Percentiles rank a stretch among this genome's conserved stretches.
Conservation (phyloP, 176 grass and related monocot genomes). For the Rhynchospora pubera region DNA sequence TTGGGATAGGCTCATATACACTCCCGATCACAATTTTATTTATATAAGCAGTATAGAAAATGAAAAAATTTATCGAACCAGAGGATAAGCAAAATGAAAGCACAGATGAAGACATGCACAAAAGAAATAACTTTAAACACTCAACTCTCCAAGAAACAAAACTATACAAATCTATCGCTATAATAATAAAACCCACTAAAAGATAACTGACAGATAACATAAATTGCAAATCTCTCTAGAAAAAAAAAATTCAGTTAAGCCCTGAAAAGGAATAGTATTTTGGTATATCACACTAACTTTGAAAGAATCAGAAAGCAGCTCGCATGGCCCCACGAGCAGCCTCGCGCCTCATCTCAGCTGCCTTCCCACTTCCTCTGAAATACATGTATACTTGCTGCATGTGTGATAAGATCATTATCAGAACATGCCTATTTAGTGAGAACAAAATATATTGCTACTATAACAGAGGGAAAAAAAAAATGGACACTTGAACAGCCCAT, state of each 20-base stretch:
- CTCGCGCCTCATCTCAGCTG: slow-evolving; percentile 71
- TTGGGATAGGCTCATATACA: too few relatives aligned
- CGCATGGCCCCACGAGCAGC: slow-evolving; percentile 67
- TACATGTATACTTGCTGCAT: slow-evolving; percentile 97
- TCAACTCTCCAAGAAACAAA: slow-evolving; percentile 1
- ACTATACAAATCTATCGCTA: slow-evolving; percentile 25
- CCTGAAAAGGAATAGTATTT: not conserved
- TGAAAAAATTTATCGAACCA: not conserved
- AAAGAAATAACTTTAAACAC: not conserved
- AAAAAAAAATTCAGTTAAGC: slow-evolving; percentile 13
- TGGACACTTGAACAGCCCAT: not conserved
- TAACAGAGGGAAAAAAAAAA: not conserved
- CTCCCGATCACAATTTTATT: not conserved
- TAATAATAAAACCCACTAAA: slow-evolving; percentile 11
- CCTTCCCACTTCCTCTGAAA: slow-evolving; percentile 91
- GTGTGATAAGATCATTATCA: slow-evolving; percentile 21
- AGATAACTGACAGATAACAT: not conserved
- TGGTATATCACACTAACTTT: not conserved
- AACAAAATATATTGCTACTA: not conserved
- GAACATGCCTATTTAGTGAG: not conserved
- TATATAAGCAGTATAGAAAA: not conserved
- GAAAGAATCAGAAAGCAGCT: slow-evolving; percentile 77
- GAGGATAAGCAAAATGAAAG: not conserved
- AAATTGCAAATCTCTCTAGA: not conserved
- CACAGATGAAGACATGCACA: slow-evolving; percentile 7